Base-by-base conservation (phyloP, 108 stramenopile species). In the Stephanodiscus triporus region DNA sequence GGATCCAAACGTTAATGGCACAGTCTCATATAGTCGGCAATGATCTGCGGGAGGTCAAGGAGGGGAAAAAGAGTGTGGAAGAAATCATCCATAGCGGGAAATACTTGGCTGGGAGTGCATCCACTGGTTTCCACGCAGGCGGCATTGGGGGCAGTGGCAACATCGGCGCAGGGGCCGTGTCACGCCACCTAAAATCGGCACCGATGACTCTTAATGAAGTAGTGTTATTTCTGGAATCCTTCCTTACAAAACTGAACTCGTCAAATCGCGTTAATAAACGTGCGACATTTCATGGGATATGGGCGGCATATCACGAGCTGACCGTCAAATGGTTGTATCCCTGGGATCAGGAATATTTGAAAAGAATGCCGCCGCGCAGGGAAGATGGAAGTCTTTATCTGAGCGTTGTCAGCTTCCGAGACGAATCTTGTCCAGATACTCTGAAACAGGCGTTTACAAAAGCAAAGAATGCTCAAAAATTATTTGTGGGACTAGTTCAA, bases 401-500 rank as follows among this genome's bases (percentile, higher is more conserved):
- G 37, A 89, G 89, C 63, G 61, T 99, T 9, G 96, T 95, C n/a
- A 95, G 83, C 63, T 97, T 96, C 82, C 85, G 97, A 13, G 97
- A 99, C 77, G 93, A 95, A 66, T 90, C 90, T 72, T 99, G 98
- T 75, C 80, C 92, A 29, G 88, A 90, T 37, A 98, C 97, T 9
- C 51, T 99, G 23, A 83, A 87, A 14, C 78, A 86, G 40, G 94
- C 94, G 49, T 99, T 87, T 80, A 75, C 56, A 19, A 96, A 97
- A 63, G 95, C 95, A 17, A 84, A 86, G 58, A 70, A 91, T 78
- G 97, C 98, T 29, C 93, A 97, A 49, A 78, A 86, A 42, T 74
- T 98, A 20, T 96, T 91, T 70, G 85, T 99, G 36, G 97, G 96
- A 24, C 57, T 99, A 53, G 94, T 97, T 9, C 96, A 97, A 76